Percentiles rank a stretch among this genome's conserved stretches.
Conservation (phyloP, 2,329 filamentous ascomycete genomes). For the Aspergillus sp. region DNA sequence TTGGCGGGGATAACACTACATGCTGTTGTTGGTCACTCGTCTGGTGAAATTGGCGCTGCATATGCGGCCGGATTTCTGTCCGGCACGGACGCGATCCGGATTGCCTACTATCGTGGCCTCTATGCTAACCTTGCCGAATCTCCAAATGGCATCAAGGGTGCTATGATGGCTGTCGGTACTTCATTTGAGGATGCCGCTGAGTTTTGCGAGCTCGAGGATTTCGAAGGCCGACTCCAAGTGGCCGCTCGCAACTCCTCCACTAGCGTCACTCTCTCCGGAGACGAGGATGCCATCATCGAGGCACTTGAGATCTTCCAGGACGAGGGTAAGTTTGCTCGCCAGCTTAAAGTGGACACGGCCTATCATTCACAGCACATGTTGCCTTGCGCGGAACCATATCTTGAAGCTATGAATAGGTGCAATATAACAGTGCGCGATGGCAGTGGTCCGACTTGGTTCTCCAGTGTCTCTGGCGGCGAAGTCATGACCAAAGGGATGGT, state of each 20-base stretch:
- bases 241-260: conserved; percentile 43
- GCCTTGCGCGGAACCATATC: conserved; percentile 30
- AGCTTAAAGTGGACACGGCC: conserved; percentile 43
- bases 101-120: conserved; percentile 46
- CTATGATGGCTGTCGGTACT: conserved; percentile 48
- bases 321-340: conserved; percentile 38
- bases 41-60: conserved; percentile 51
- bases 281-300: conserved; percentile 36
- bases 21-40: conserved; percentile 48
- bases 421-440: not conserved
- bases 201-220: conserved; percentile 8
- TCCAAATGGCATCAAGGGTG: conserved; percentile 26
- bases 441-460: conserved; percentile 4
- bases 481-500: conserved; percentile 1
- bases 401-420: conserved; percentile 16
- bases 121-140: conserved; percentile 17
- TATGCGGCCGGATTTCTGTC: conserved; percentile 31
- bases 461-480: conserved; percentile 1
- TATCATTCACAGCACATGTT: conserved; percentile 49
- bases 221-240: conserved; percentile 30
- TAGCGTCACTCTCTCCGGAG: conserved; percentile 48
- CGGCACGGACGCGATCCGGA: conserved; percentile 37
- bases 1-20: conserved; percentile 28
- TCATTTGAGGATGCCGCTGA: conserved; percentile 3
- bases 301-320: conserved; percentile 30